phyloP scores from a whole-genome alignment of 164 flowering plant species.

The Macadamia integrifolia region DNA sequence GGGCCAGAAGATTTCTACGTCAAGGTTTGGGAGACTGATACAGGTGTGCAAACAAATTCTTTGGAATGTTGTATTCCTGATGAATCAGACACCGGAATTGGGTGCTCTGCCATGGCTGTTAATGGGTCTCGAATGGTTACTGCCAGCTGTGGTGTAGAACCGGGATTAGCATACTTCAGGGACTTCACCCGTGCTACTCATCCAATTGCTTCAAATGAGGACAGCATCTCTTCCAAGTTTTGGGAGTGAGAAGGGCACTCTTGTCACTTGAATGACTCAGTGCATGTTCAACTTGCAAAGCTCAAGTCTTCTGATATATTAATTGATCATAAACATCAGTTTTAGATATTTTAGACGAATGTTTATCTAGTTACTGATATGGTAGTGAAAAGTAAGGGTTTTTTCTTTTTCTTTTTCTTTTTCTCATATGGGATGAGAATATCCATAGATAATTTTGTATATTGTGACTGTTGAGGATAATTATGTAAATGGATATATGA shows the following conservation, averaged over 20 bases:
- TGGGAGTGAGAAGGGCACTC: slow-evolving; percentile 27
- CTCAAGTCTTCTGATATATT: not conserved
- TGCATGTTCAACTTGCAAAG: not conserved
- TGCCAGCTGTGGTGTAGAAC: slow-evolving; percentile 19
- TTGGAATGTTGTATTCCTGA: slow-evolving; percentile 19
- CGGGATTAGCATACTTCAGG: slow-evolving; percentile 24
- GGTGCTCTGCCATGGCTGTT: slow-evolving; percentile 61
- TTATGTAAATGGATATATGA: not conserved
- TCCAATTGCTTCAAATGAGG: slow-evolving; percentile 17
- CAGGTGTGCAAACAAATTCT: slow-evolving; percentile 38
- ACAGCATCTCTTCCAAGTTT: slow-evolving; percentile 33
- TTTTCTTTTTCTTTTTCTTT: not conserved
- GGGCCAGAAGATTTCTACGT: slow-evolving; percentile 32
- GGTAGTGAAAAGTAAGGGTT: not conserved
- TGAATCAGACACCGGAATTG: slow-evolving; percentile 4
- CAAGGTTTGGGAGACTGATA: slow-evolving; percentile 50
- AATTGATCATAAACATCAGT: not conserved
- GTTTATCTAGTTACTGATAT: not conserved
- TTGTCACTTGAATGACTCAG: slow-evolving; percentile 8
- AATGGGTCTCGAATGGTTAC: slow-evolving; percentile 46
- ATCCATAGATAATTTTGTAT: not conserved
- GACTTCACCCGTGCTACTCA: slow-evolving; percentile 39
- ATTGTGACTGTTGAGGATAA: not conserved
- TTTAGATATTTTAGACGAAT: not conserved
- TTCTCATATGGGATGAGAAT: not conserved